Percentiles rank a stretch among this genome's conserved stretches.
Conservation (phyloP, 352 stramenopile genomes). For the Phytophthora cajani region DNA sequence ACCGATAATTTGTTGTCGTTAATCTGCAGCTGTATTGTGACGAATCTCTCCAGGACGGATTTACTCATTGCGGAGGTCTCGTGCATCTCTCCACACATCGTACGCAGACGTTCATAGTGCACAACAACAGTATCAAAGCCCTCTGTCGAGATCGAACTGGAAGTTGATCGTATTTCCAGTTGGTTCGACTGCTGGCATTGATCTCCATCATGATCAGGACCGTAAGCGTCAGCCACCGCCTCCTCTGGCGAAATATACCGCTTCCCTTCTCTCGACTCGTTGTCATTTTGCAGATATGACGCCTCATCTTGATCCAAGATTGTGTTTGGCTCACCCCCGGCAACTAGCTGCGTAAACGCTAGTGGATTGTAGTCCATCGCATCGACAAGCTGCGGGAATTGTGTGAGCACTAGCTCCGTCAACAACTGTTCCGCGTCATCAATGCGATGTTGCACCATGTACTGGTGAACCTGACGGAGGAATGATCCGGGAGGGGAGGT, state of each 20-base stretch:
- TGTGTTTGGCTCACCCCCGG: slow-evolving; percentile 48
- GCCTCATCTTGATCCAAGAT: too few relatives aligned
- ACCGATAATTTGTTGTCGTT: background rate
- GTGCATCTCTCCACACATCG: background rate
- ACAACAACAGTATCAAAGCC: background rate
- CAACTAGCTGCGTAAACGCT: slow-evolving; percentile 75
- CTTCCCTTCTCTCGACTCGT: too few relatives aligned
- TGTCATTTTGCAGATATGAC: too few relatives aligned
- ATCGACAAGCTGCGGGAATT: slow-evolving; percentile 74
- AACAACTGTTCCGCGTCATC: slow-evolving; percentile 67
- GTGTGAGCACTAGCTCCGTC: slow-evolving; percentile 63
- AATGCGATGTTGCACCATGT: slow-evolving; percentile 45
- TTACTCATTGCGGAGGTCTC: background rate
- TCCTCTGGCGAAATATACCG: too few relatives aligned
- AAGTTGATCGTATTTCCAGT: background rate
- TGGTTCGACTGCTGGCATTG: background rate
- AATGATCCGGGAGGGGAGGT: slow-evolving; percentile 28
- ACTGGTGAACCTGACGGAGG: slow-evolving; percentile 39
- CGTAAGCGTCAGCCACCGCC: too few relatives aligned
- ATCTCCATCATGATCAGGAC: background rate
- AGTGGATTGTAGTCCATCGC: slow-evolving; percentile 83
- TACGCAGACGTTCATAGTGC: too few relatives aligned
- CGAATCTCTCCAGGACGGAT: background rate
- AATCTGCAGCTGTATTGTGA: background rate
- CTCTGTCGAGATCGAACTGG: background rate